phyloP scores from a whole-genome alignment of 805 yeast genomes.

The Tetrapisispora taiwanensis region DNA sequence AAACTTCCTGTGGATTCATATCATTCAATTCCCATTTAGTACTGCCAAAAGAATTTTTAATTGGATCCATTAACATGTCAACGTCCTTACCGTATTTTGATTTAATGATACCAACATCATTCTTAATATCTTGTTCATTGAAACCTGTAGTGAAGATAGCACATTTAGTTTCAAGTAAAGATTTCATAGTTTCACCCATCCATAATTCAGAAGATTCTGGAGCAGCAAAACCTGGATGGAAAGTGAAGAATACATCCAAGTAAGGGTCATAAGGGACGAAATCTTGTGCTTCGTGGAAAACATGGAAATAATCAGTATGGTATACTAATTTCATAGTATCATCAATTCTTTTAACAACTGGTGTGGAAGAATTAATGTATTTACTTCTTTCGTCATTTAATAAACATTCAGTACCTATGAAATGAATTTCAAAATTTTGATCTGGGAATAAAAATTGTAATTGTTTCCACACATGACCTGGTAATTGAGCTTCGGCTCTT shows the following conservation, averaged over 20 bases:
- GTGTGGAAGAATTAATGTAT: slow-evolving; percentile 47
- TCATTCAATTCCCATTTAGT: slow-evolving; percentile 95
- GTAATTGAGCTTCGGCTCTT: slow-evolving; percentile 85
- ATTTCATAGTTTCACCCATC: slow-evolving; percentile 85
- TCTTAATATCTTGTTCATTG: slow-evolving; percentile 58
- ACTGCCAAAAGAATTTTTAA: slow-evolving; percentile 65
- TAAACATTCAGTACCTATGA: slow-evolving; percentile 87
- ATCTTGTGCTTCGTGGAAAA: slow-evolving; percentile 82
- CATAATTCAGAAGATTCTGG: slow-evolving; percentile 72
- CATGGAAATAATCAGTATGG: slow-evolving; percentile 89
- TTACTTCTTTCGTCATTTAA: slow-evolving; percentile 62
- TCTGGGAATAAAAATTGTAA: slow-evolving; percentile 77
- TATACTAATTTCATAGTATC: slow-evolving; percentile 62
- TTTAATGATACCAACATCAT: slow-evolving; percentile 64
- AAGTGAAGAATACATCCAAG: slow-evolving; percentile 80
- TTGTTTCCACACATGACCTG: slow-evolving; percentile 94
- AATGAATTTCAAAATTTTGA: slow-evolving; percentile 73
- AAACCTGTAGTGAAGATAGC: slow-evolving; percentile 85
- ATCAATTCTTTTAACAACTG: slow-evolving; percentile 67
- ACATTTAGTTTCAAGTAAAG: slow-evolving; percentile 86
- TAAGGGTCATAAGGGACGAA: slow-evolving; percentile 98
- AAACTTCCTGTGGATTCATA: slow-evolving; percentile 82
- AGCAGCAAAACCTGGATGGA: slow-evolving; percentile 91
- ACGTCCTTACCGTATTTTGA: slow-evolving; percentile 60
- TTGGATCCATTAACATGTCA: slow-evolving; percentile 70